Conservation (phyloP, 805 yeast genomes). For the Kodamaea kakaduensis region DNA sequence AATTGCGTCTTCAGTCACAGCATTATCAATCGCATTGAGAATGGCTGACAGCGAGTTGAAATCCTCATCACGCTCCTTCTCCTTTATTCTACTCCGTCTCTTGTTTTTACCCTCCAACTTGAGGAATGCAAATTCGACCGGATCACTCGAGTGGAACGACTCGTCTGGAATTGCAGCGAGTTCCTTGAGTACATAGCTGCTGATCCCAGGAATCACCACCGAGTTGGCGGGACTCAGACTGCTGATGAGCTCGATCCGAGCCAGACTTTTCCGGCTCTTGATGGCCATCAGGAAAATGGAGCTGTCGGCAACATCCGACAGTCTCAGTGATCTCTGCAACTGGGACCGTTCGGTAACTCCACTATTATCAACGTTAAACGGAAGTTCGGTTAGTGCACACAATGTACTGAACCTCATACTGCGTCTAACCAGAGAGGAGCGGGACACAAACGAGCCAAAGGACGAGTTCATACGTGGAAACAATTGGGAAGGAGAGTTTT, state of each 20-base stretch:
- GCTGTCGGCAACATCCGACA: slow-evolving; percentile 29
- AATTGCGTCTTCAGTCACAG: slow-evolving; percentile 34
- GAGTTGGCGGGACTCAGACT: slow-evolving; percentile 14
- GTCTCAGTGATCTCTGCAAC: slow-evolving; percentile 17
- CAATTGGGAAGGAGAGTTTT: background rate
- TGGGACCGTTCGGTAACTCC: slow-evolving; percentile 12
- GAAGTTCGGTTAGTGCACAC: slow-evolving; percentile 38
- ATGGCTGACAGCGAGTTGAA: slow-evolving; percentile 32
- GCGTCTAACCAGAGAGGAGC: slow-evolving; percentile 22
- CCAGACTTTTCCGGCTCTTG: slow-evolving; percentile 18
- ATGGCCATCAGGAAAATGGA: slow-evolving; percentile 33
- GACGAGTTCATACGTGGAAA: slow-evolving; percentile 6
- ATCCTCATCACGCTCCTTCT: background rate
- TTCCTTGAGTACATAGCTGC: slow-evolving; percentile 43
- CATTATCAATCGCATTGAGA: slow-evolving; percentile 37
- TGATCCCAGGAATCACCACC: slow-evolving; percentile 55
- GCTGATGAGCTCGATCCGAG: slow-evolving; percentile 10
- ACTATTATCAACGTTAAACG: slow-evolving; percentile 20
- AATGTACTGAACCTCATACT: slow-evolving; percentile 36
- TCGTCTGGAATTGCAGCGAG: slow-evolving; percentile 86
- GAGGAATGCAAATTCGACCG: slow-evolving; percentile 66
- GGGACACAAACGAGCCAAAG: slow-evolving; percentile 11
- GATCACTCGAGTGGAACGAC: slow-evolving; percentile 57
- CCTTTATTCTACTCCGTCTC: slow-evolving; percentile 4
- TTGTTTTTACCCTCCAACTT: slow-evolving; percentile 66